A percentile compares a stretch with the other conserved stretches of the same genome.
Evolutionary conservation across 1,284 basidiomycete species (phyloP).

Genomic region (Leccinum subrobustum): DNA sequence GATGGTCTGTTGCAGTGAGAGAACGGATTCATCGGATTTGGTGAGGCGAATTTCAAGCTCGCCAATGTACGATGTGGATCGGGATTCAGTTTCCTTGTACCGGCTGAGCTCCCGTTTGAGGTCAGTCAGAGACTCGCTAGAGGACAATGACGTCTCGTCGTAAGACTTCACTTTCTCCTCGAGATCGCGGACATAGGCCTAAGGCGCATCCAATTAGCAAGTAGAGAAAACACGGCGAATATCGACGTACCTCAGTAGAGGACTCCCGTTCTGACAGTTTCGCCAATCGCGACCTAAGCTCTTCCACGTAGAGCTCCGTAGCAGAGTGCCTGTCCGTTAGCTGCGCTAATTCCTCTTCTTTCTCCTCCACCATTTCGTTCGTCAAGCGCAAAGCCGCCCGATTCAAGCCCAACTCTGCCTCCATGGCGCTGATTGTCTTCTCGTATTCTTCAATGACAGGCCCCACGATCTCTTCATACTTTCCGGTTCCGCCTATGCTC

Average conservation of each 20-base stretch:
- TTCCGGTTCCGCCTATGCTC: constrained; percentile 66
- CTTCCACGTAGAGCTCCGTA: constrained; percentile 83
- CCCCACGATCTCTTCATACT: constrained; percentile 95
- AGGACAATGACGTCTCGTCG: constrained; percentile 74
- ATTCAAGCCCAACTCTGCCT: constrained; percentile 90
- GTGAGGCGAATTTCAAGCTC: constrained; percentile 85
- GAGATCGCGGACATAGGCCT: constrained; percentile 90
- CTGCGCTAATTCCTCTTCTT: constrained; percentile 73
- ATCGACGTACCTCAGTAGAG: constrained; percentile 74
- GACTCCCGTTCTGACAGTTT: constrained; percentile 88
- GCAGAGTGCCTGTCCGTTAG: constrained; percentile 70
- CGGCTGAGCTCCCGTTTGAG: constrained; percentile 81
- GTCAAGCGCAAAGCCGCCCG: constrained; percentile 87
- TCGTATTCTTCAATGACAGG: constrained; percentile 99
- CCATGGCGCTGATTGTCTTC: constrained; percentile 93
- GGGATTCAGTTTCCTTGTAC: constrained; percentile 74
- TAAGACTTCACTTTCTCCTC: constrained; percentile 86
- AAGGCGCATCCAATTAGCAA: constrained; percentile 14
- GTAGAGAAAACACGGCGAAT: constrained; percentile 4
- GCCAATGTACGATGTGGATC: constrained; percentile 80
- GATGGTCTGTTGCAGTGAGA: constrained; percentile 67
- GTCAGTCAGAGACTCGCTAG: constrained; percentile 76
- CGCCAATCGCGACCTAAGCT: constrained; percentile 75
- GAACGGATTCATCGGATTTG: constrained; percentile 75
- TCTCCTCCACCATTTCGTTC: constrained; percentile 90